Evolutionary conservation across 129 eudicot species (phyloP).

Genomic region (Arctium lappa): DNA sequence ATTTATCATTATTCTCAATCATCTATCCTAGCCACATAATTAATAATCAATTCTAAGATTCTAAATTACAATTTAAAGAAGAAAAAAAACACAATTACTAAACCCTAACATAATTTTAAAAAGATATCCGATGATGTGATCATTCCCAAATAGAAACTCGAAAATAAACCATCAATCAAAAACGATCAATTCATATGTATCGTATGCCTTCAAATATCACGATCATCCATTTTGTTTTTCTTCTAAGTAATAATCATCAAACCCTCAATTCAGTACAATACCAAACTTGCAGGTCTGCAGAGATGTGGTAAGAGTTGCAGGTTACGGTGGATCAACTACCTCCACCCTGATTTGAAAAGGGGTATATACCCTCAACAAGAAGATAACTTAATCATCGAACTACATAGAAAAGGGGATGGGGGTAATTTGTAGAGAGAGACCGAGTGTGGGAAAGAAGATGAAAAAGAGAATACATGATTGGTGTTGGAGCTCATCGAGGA

Average conservation of each 20-base stretch:
- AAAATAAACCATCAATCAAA: not conserved
- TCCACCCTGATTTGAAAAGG: no score
- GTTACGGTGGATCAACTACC: no score
- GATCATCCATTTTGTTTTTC: not conserved
- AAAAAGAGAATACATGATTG: no score
- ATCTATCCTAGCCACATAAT: not conserved
- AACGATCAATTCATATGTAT: not conserved
- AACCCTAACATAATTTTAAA: not conserved
- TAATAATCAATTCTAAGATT: not conserved
- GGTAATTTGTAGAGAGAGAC: no score
- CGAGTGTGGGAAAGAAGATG: no score
- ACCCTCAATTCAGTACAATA: constrained; percentile 4
- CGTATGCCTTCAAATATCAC: not conserved
- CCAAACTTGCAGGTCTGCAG: no score
- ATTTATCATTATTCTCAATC: not conserved
- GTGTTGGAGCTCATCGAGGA: no score
- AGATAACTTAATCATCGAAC: no score
- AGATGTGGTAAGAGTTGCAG: no score
- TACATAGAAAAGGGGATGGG: no score
- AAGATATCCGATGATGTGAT: not conserved
- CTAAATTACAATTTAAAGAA: constrained; percentile 3
- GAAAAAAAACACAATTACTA: not conserved
- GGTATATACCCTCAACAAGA: no score
- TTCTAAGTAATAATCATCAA: not conserved
- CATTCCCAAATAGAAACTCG: no score